phyloP scores from a whole-genome alignment of 768 basidiomycete genomes.

The Lyophyllum semitale region DNA sequence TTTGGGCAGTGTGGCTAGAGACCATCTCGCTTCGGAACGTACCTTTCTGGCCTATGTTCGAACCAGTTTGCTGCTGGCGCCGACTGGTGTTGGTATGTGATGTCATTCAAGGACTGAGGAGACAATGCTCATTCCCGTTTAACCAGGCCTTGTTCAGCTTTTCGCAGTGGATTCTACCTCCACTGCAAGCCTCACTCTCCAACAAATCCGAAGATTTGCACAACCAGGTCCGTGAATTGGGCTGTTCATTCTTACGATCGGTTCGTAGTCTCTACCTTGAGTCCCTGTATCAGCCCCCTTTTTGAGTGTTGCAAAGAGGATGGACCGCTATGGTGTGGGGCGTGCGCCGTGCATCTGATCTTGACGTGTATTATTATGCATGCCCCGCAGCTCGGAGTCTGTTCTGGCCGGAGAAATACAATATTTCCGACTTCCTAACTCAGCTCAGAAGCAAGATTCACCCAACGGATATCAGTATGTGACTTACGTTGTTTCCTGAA shows the following conservation, averaged over 20 bases:
- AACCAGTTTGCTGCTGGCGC: conserved; percentile 62
- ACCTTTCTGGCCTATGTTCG: conserved; percentile 66
- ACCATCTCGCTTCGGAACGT: conserved; percentile 64
- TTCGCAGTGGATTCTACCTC: conserved; percentile 39
- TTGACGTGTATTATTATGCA: conserved; percentile 12
- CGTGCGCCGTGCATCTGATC: too few relatives aligned
- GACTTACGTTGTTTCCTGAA: too few relatives aligned
- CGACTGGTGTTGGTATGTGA: conserved; percentile 59
- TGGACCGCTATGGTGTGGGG: conserved; percentile 6
- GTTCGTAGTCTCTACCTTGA: conserved; percentile 28
- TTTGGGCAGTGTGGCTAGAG: conserved; percentile 62
- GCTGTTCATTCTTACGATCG: conserved; percentile 47
- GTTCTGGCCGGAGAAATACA: conserved; percentile 10
- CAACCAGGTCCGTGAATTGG: conserved; percentile 45
- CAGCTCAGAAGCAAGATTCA: conserved; percentile 3
- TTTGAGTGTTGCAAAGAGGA: conserved; percentile 1
- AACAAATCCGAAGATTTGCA: conserved; percentile 35
- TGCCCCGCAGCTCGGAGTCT: conserved; percentile 5
- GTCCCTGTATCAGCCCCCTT: conserved; percentile 1
- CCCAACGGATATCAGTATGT: conserved; percentile 8
- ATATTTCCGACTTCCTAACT: neutral
- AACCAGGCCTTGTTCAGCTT: conserved; percentile 54
- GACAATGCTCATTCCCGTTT: neutral
- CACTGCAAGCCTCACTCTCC: conserved; percentile 3
- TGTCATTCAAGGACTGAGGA: conserved; percentile 4